These are phyloP conservation scores for Penicillium taxi DNA, from an alignment of 495 filamentous ascomycete genomes.

Conservation along the genomic window DNA sequence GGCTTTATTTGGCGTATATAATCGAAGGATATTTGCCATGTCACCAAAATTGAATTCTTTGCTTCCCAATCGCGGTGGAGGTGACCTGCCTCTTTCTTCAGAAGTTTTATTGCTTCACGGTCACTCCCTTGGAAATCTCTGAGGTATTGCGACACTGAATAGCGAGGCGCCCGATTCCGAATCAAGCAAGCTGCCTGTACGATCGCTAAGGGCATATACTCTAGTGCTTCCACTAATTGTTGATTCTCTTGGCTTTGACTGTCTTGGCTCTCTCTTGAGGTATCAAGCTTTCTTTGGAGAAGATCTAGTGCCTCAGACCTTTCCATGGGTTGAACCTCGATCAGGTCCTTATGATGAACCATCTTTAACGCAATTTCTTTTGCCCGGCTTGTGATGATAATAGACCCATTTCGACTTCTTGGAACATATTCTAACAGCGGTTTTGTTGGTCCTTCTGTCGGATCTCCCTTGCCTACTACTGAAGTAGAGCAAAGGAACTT, in stretches of 20 bases:
- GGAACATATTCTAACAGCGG: not conserved
- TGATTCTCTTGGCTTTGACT: conserved; percentile 11
- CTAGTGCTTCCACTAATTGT: conserved; percentile 26
- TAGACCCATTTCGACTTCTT: not conserved
- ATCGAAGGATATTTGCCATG: conserved; percentile 28
- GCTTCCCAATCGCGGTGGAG: conserved; percentile 14
- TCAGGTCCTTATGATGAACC: conserved; percentile 26
- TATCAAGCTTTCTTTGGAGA: conserved; percentile 28
- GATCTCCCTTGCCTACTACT: not conserved
- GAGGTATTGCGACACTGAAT: conserved; percentile 23
- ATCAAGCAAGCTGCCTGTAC: conserved; percentile 42
- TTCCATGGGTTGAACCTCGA: conserved; percentile 30
- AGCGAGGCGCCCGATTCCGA: conserved; percentile 5
- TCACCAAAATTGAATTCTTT: conserved; percentile 19
- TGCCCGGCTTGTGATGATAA: conserved; percentile 22
- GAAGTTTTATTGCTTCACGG: not conserved
- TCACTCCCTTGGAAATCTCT: conserved; percentile 17
- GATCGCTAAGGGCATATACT: conserved; percentile 20
- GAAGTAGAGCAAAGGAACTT: not conserved
- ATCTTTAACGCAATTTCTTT: conserved; percentile 15
- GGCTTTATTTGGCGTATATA: conserved; percentile 11
- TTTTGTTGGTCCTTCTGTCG: not conserved
- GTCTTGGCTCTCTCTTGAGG: conserved; percentile 2
- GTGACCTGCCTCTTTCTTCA: not conserved
- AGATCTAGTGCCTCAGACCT: conserved; percentile 26